Percentiles rank a stretch among this genome's conserved stretches.
phyloP scores from a whole-genome alignment of 495 filamentous ascomycete genomes.

The Polyplosphaeria fusca region DNA sequence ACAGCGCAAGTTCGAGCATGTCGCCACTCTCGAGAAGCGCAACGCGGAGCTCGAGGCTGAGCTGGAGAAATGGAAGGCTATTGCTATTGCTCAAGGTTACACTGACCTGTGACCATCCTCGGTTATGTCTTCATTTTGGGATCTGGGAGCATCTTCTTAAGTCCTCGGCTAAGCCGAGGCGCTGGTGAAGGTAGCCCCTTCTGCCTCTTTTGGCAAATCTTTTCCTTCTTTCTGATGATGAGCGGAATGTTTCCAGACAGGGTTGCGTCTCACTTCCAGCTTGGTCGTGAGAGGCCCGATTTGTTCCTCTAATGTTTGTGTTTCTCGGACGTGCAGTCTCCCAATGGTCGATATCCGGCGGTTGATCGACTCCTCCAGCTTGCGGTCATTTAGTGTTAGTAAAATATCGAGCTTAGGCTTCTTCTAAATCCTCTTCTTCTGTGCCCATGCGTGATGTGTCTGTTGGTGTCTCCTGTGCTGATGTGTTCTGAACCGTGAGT shows the following conservation, averaged over 20 bases:
- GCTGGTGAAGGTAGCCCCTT: conserved; percentile 27
- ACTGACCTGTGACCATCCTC: conserved; percentile 13
- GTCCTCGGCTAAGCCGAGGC: conserved; percentile 19
- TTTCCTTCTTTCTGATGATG: conserved; percentile 26
- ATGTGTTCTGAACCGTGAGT: too few relatives aligned
- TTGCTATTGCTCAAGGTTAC: conserved; percentile 28
- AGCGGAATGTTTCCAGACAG: too few relatives aligned
- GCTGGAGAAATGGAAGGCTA: conserved; percentile 49
- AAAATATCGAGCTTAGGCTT: too few relatives aligned
- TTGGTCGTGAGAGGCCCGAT: conserved; percentile 7
- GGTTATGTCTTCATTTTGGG: conserved; percentile 5
- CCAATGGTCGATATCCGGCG: too few relatives aligned
- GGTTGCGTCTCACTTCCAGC: not conserved
- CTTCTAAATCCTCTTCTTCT: too few relatives aligned
- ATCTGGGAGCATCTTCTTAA: too few relatives aligned
- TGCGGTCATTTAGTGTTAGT: conserved; percentile 5
- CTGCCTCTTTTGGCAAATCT: conserved; percentile 2
- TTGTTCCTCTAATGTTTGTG: conserved; percentile 10
- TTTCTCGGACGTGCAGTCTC: conserved; percentile 41
- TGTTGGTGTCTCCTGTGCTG: too few relatives aligned
- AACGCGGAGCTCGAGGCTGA: conserved; percentile 53
- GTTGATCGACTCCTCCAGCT: conserved; percentile 38
- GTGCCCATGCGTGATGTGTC: too few relatives aligned
- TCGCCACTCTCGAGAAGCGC: conserved; percentile 58
- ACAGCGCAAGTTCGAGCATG: conserved; percentile 69